Base-by-base conservation (phyloP, 371 early-diverging fungal genomes). In the Mucor racemosus region DNA sequence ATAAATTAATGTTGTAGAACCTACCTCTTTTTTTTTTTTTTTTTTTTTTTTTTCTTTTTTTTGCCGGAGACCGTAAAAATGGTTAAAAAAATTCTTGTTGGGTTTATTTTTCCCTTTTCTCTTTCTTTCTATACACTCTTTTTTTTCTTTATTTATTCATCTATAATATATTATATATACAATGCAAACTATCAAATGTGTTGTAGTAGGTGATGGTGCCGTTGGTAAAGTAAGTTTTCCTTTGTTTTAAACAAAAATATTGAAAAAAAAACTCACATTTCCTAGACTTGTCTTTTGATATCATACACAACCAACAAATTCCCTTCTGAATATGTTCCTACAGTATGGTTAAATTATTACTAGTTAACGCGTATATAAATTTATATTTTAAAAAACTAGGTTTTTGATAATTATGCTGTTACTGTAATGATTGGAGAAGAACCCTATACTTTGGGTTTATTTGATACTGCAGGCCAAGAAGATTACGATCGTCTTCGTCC, bases 251-350 rank as follows among this genome's bases (percentile, higher is more conserved):
- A 36, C 60, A 34, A 26, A 55, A 19, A 63, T 56, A 11, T 35
- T 21, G 40, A 38, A 7, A 34, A 13, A 35, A n/a, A 7, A 58
- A 38, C 21, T 35, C 44, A 38, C 67, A 59, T 31, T 55, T 56
- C 54, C 35, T 85, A 92, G 92, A 97, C 98, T 39, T 98, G 99
- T 80, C 91, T 98, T n/a, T 90, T 98, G 72, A 98, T 98, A 69
- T 96, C 97, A 48, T 98, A 98, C 81, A 97, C 99, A 58, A 98
- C 97, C 44, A 97, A 97, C 90, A 96, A 97, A 86, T 98, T 98
- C 73, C 98, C 98, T 60, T 94, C 95, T 59, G 99, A 97, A 87
- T 98, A 98, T 76, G 98, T 98, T 44, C 99, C 99, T 60, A 98
- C 99, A 41, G 97, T 92, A 88, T 82, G 84, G 77, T n/a, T 9